phyloP scores from a whole-genome alignment of 495 filamentous ascomycete species.

The Podospora pseudopauciseta region DNA sequence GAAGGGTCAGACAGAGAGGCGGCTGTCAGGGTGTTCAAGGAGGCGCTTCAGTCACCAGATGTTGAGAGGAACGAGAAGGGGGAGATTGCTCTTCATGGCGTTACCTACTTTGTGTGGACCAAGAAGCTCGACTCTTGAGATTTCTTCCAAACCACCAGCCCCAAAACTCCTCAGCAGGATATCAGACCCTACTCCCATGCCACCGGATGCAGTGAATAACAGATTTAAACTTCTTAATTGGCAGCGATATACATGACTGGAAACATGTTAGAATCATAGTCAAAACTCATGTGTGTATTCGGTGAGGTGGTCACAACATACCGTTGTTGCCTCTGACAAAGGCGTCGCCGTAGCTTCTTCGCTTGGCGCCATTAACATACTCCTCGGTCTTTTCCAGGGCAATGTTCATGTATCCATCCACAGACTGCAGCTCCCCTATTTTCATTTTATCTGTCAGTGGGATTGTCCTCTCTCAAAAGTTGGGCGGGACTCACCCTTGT shows the following conservation, averaged over 20 bases:
- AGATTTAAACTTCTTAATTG: constrained; percentile 40
- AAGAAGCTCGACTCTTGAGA: constrained; percentile 16
- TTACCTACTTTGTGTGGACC: constrained; percentile 53
- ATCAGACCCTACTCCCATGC: background rate
- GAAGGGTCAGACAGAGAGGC: constrained; percentile 48
- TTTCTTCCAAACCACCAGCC: background rate
- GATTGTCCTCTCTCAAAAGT: background rate
- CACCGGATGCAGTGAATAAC: background rate
- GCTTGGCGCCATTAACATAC: constrained; percentile 76
- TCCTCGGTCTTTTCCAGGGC: constrained; percentile 93
- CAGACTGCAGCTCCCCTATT: constrained; percentile 85
- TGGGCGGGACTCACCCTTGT: constrained; percentile 64
- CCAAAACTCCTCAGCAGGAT: background rate
- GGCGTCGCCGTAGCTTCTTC: constrained; percentile 84
- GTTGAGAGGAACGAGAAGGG: constrained; percentile 50
- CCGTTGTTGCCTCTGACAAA: constrained; percentile 97
- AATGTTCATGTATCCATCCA: constrained; percentile 99
- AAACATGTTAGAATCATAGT: background rate
- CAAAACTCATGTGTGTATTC: background rate
- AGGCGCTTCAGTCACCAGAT: constrained; percentile 39
- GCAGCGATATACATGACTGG: constrained; percentile 76
- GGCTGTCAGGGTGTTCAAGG: constrained; percentile 40
- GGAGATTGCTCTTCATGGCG: constrained; percentile 54
- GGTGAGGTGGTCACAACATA: constrained; percentile 32
- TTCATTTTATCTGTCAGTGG: constrained; percentile 9